Base-by-base conservation (phyloP, 148 eudicot genomes). In the Mesembryanthemum crystallinum region DNA sequence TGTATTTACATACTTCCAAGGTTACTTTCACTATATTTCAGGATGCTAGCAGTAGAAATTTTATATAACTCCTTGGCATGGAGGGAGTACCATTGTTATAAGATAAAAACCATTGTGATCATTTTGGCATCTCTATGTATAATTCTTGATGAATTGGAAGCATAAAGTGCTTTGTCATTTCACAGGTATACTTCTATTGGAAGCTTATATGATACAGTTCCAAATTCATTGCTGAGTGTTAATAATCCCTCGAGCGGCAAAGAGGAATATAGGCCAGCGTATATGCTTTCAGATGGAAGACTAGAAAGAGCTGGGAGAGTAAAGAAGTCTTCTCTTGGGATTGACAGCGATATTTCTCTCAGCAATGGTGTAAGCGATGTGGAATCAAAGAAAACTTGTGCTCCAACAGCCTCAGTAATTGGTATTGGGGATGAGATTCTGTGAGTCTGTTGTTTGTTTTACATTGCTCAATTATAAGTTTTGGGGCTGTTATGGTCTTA, bases 291-390 rank as follows among this genome's bases (percentile, higher is more conserved):
- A 43, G 98, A 95, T 78, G 98, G 98, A 80, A 89, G 98, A 80
- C 84, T 86, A 77, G 98, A 95, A 84, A 89, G 98, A 82, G 97
- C 98, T 45, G 98, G 98, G 55, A 90, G 98, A 82, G 87, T 82
- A 77, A 95, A 76, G 80, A 92, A 90, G 83, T 71, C 69, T 54
- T 47, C 83, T 72, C 82, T 76, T 78, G 79, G 77, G 60, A 76
- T 71, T 72, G 69, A 63, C 66, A 75, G 70, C 69, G 73, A 71
- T 64, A 68, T 57, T 60, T 72, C 90, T 69, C 76, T 74, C 63
- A 76, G 84, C 83, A 95, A 92, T 82, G 98, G 92, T 68, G 24
- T 80, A 42, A 76, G 78, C 77, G 74, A 73, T 63, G 74, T 65
- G 70, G 87, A 83, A 73, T 33, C 73, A 66, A 73, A 45, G 30